phyloP scores from a whole-genome alignment of 2,329 filamentous ascomycete species.

The Fusarium sp. region DNA sequence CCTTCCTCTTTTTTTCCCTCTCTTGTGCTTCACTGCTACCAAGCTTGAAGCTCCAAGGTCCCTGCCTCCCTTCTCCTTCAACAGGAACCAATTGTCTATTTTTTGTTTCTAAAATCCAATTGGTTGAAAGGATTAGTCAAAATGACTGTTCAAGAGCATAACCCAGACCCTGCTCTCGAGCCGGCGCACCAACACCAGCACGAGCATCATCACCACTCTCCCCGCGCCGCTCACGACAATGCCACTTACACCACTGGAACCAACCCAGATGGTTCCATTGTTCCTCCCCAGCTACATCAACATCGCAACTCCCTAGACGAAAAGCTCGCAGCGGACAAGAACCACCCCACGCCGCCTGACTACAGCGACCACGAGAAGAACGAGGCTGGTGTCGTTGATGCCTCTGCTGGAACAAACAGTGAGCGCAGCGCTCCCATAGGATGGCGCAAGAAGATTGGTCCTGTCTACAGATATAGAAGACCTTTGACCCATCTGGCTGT shows the following conservation, averaged over 20 bases:
- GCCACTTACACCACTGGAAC: slow-evolving; percentile 61
- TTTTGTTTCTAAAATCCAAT: not conserved
- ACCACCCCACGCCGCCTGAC: slow-evolving; percentile 50
- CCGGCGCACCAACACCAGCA: slow-evolving; percentile 59
- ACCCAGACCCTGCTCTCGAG: slow-evolving; percentile 48
- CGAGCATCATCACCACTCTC: slow-evolving; percentile 57
- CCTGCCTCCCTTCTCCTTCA: not conserved
- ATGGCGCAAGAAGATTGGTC: slow-evolving; percentile 44
- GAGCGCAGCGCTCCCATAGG: slow-evolving; percentile 14
- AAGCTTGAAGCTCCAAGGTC: slow-evolving; percentile 33
- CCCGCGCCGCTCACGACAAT: slow-evolving; percentile 54
- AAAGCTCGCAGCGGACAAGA: slow-evolving; percentile 48
- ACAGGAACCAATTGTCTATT: not conserved
- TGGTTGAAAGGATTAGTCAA: not conserved
- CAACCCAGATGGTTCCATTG: slow-evolving; percentile 52
- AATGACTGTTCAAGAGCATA: slow-evolving; percentile 43
- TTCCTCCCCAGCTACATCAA: slow-evolving; percentile 48
- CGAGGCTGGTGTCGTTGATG: slow-evolving; percentile 49
- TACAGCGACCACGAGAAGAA: slow-evolving; percentile 58
- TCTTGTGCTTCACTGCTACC: slow-evolving; percentile 30
- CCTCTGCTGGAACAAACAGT: slow-evolving; percentile 46
- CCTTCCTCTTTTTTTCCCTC: not conserved
- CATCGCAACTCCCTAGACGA: slow-evolving; percentile 1
- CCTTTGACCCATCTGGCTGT: slow-evolving; percentile 61
- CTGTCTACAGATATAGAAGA: slow-evolving; percentile 60